Percentiles rank a stretch among this genome's conserved stretches.
Evolutionary conservation across 1,139 yeast genomes (phyloP).

Genomic region (Cylindricascospora bacillispora): DNA sequence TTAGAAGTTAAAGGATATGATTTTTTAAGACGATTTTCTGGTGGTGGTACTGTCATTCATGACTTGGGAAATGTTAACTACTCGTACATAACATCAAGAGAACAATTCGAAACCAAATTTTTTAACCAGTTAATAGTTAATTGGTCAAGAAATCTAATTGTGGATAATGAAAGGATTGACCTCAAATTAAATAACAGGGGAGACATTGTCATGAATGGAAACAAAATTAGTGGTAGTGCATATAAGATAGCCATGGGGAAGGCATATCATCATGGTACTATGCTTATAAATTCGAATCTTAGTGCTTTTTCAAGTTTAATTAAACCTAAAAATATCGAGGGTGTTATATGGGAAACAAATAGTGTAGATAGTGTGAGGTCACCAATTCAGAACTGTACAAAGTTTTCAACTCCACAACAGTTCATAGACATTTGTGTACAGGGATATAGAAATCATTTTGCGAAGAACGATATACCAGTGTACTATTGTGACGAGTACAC

Average conservation of each 20-base stretch:
- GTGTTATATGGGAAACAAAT: constrained; percentile 40
- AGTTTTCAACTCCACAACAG: constrained; percentile 11
- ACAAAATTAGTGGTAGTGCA: constrained; percentile 83
- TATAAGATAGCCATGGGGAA: constrained; percentile 72
- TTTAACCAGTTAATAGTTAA: constrained; percentile 45
- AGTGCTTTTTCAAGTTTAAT: constrained; percentile 45
- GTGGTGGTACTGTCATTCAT: constrained; percentile 97
- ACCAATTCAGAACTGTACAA: constrained; percentile 51
- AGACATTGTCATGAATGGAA: constrained; percentile 43
- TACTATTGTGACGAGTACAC: constrained; percentile 17
- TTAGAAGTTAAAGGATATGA: constrained; percentile 47
- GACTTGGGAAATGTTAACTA: constrained; percentile 87
- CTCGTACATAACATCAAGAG: constrained; percentile 63
- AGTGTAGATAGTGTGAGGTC: constrained; percentile 72
- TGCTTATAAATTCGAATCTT: constrained; percentile 63
- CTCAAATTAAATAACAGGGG: constrained; percentile 56
- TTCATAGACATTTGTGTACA: constrained; percentile 17
- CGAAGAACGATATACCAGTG: constrained; percentile 6
- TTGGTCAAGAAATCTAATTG: constrained; percentile 32
- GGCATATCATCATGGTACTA: constrained; percentile 93
- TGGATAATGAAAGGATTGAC: constrained; percentile 6
- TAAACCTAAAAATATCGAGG: constrained; percentile 33
- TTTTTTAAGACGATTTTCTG: constrained; percentile 65
- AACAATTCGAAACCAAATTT: constrained; percentile 48
- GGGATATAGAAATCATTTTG: constrained; percentile 12